These are phyloP conservation scores for Magnaporthales sp. DNA, from an alignment of 2,329 filamentous ascomycete species.

Conservation along the genomic window DNA sequence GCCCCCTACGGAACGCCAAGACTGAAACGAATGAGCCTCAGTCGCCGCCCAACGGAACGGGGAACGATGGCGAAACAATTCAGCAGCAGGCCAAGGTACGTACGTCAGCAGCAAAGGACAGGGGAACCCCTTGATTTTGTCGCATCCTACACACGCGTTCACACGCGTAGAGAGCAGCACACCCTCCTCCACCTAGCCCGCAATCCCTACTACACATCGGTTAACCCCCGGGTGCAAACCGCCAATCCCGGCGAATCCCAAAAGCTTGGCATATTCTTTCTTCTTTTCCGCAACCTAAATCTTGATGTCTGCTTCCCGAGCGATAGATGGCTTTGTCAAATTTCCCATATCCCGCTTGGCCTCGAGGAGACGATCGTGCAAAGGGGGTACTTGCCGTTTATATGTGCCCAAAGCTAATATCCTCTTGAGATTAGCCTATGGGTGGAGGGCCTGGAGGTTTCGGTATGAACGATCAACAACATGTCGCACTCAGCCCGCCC, in stretches of 20 bases:
- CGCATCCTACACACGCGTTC: not conserved
- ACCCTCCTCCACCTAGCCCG: not conserved
- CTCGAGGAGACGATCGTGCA: not conserved
- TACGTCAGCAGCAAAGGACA: not conserved
- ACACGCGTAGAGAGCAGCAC: not conserved
- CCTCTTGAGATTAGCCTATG: not conserved
- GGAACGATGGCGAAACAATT: slow-evolving; percentile 7
- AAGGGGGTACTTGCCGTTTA: not conserved
- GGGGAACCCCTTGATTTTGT: not conserved
- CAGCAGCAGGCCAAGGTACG: not conserved
- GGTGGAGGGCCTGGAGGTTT: not conserved
- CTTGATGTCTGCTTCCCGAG: not conserved
- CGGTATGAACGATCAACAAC: not conserved
- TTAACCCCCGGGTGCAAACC: not conserved
- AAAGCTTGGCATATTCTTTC: slow-evolving; percentile 25
- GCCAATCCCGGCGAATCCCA: slow-evolving; percentile 22
- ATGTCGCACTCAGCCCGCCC: not conserved
- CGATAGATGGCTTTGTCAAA: not conserved
- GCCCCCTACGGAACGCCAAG: slow-evolving; percentile 26
- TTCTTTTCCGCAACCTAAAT: not conserved
- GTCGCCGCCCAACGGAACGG: not conserved
- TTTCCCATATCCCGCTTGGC: not conserved
- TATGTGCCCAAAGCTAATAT: not conserved
- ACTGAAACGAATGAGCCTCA: slow-evolving; percentile 17
- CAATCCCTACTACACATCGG: not conserved